phyloP scores from a whole-genome alignment of 257 asterid species.

The Solanum arcanum region DNA sequence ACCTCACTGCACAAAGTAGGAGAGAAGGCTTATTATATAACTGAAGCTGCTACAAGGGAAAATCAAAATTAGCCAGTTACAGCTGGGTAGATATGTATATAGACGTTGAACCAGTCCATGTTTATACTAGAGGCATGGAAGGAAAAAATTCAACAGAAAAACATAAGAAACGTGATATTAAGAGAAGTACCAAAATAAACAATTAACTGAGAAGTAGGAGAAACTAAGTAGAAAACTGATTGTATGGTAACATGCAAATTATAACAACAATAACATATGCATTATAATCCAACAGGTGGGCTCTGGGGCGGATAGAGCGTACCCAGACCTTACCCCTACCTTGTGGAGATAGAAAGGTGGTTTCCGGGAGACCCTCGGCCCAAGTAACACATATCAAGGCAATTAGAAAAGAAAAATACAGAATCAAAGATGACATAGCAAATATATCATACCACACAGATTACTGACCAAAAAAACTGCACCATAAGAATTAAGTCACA shows the following conservation, averaged over 20 bases:
- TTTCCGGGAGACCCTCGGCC: not conserved
- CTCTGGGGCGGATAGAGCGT: not conserved
- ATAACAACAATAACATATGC: not conserved
- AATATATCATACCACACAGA: not conserved
- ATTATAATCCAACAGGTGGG: not conserved
- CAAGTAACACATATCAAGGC: not conserved
- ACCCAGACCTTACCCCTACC: not conserved
- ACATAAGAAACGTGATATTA: not conserved
- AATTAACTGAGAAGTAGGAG: not conserved
- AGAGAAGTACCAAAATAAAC: not conserved
- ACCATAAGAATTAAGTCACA: not conserved
- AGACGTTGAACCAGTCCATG: not conserved
- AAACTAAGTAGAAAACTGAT: not conserved
- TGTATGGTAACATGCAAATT: not conserved
- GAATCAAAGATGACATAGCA: not conserved
- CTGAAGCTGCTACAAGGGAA: not conserved
- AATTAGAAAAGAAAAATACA: not conserved
- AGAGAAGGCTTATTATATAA: slow-evolving; percentile 2
- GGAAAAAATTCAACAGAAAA: not conserved
- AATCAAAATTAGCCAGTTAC: not conserved
- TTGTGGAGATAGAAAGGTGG: not conserved
- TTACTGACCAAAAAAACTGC: not conserved
- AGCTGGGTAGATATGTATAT: not conserved
- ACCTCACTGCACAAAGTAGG: slow-evolving; percentile 55
- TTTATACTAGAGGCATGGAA: not conserved